Percentiles rank a stretch among this genome's conserved stretches.
phyloP scores from a whole-genome alignment of 1,284 basidiomycete species.

The Tilletia caries region DNA sequence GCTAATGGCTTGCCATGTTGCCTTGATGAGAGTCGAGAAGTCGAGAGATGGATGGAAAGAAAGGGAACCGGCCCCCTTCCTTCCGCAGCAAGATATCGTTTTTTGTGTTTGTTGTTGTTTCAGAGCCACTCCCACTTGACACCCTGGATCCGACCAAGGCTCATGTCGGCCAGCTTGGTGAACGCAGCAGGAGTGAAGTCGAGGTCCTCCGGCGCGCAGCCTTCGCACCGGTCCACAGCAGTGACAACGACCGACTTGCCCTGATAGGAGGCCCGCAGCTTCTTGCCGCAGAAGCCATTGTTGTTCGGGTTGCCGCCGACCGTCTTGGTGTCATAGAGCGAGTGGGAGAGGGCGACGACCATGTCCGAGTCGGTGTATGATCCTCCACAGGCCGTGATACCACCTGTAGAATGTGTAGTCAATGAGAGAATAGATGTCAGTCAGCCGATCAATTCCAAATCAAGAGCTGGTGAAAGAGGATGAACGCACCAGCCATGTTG shows the following conservation, averaged over 20 bases:
- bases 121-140: conserved; percentile 37
- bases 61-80: background rate
- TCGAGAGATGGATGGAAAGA: background rate
- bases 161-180: conserved; percentile 28
- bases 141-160: conserved; percentile 31
- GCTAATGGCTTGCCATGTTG: too few species aligned
- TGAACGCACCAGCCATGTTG: conserved; percentile 17
- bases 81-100: background rate
- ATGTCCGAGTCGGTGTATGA: conserved; percentile 35
- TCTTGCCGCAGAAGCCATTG: conserved; percentile 44
- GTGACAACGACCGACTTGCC: conserved; percentile 41
- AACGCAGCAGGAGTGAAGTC: conserved; percentile 43
- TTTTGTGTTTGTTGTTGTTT: background rate
- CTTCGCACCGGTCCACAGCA: conserved; percentile 42
- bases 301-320: conserved; percentile 45
- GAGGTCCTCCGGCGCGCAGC: conserved; percentile 34
- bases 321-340: conserved; percentile 31
- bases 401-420: conserved; percentile 15
- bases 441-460: background rate
- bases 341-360: conserved; percentile 43
- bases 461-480: background rate
- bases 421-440: background rate
- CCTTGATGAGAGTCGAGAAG: background rate
- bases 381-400: conserved; percentile 44
- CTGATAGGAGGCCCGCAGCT: conserved; percentile 39